Base-by-base conservation (phyloP, 306 rosid genomes). In the Lathyrus tuberosus region DNA sequence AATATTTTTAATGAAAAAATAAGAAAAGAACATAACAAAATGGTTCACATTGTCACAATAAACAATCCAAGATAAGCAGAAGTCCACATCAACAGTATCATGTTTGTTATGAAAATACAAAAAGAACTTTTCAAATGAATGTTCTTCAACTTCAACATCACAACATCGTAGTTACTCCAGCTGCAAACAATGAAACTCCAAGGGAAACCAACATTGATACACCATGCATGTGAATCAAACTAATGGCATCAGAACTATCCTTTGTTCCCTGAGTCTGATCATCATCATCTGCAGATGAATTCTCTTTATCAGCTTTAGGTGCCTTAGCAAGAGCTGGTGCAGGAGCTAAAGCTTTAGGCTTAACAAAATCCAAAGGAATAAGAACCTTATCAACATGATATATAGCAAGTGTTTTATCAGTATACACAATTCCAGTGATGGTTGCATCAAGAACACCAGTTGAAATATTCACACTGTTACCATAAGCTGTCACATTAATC, bases 381-480 rank as follows among this genome's bases (percentile, higher is more conserved):
- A 88, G 80, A 16, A 84, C 91, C 59, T 76, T 82, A 66, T 82
- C 83, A 26, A 88, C 67, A 70, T 80, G 86, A 48, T 88, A 86
- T 62, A 88, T 76, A 13, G 89, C 95, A 2, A 88, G 84, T 43
- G 86, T 83, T 65, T 76, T 80, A 49, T 88, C 95, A 0, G 87
- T 10, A 30, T 88, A 86, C 5, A 88, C 84, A 12, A 88, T 82
- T 3, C 91, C 91, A 0, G 83, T 79, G 31, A 88, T 52, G 0
- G 87, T 79, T 28, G 87, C 75, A 60, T 88, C 73, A 3, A 84
- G 86, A 42, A 78, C 80, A 31, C 95, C 91, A 10, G 79, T 82
- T 28, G 89, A 75, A 14, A 83, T 70, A 59, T 88, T 88, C 64
- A 88, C 95, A 46, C 79, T 74, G 58, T 76, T 86, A 17, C 95